phyloP scores from a whole-genome alignment of 1,284 basidiomycete species.

The Cystobasidium sp. region DNA sequence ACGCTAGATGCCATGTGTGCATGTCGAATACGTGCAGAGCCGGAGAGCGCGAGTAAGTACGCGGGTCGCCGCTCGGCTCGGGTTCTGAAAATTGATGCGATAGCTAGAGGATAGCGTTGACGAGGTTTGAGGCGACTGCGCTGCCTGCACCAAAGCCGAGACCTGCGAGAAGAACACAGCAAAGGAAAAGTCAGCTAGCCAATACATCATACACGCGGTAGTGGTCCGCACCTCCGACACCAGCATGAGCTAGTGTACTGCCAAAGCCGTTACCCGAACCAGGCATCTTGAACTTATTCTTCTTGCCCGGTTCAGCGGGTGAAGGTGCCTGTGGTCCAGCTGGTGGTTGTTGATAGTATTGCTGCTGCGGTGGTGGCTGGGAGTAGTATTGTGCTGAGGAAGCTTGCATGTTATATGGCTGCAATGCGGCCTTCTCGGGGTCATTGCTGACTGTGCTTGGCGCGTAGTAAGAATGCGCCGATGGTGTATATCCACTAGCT shows the following conservation, averaged over 20 bases:
- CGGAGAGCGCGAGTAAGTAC: background rate
- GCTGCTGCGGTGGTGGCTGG: slow-evolving; percentile 8
- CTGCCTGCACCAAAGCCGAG: slow-evolving; percentile 29
- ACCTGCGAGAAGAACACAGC: background rate
- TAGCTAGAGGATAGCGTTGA: slow-evolving; percentile 29
- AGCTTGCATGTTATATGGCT: slow-evolving; percentile 27
- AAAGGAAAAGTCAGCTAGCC: background rate
- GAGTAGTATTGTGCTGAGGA: slow-evolving; percentile 12
- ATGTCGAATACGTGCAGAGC: background rate
- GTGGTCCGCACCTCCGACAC: slow-evolving; percentile 15
- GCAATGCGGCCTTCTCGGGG: slow-evolving; percentile 20
- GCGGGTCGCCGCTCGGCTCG: no score
- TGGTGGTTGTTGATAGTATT: slow-evolving; percentile 28
- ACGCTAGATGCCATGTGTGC: background rate
- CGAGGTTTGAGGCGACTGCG: slow-evolving; percentile 25
- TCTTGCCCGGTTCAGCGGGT: slow-evolving; percentile 21
- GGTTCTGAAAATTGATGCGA: background rate
- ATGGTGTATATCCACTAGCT: slow-evolving; percentile 1
- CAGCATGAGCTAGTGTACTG: slow-evolving; percentile 35
- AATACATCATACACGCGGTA: background rate
- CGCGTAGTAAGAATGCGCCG: slow-evolving; percentile 20
- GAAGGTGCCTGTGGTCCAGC: slow-evolving; percentile 2
- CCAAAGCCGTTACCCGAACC: slow-evolving; percentile 23
- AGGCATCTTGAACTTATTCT: slow-evolving; percentile 30
- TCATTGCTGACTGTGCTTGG: slow-evolving; percentile 2